Evolutionary conservation across 441 rosid genomes (phyloP).

Genomic region (Raphanus hybrid): DNA sequence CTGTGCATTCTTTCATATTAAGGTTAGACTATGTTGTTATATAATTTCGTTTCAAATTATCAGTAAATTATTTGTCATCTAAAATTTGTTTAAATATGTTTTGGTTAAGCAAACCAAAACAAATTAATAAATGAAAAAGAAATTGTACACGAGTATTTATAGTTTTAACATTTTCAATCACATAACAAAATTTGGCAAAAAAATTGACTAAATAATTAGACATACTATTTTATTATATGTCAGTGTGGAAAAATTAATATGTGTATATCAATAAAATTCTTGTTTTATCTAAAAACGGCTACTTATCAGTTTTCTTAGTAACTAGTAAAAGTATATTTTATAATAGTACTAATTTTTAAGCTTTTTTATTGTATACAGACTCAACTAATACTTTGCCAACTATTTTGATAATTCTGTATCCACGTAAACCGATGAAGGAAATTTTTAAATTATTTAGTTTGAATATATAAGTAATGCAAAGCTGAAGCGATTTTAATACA

Average conservation of each 20-base stretch:
- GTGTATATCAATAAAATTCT: not conserved
- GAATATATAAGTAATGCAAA: not conserved
- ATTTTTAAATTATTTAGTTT: not conserved
- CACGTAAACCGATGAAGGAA: too few relatives aligned
- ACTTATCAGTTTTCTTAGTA: not conserved
- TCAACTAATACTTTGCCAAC: too few relatives aligned
- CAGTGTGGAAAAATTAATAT: not conserved
- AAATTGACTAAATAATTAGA: not conserved
- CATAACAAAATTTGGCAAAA: not conserved
- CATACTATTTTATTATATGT: not conserved
- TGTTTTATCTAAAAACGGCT: not conserved
- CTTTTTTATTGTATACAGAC: too few relatives aligned
- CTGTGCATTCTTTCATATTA: not conserved
- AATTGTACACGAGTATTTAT: not conserved
- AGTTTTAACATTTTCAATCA: not conserved
- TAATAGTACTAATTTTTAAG: not conserved
- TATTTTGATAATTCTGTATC: too few relatives aligned
- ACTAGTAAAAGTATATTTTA: not conserved
- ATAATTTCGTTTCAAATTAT: not conserved
- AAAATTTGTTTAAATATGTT: not conserved
- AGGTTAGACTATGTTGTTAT: not conserved
- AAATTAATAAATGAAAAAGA: not conserved
- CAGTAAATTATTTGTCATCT: not conserved
- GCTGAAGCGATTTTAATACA: not conserved
- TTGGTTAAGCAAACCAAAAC: not conserved